These are phyloP conservation scores for Zoysia matrella DNA, from an alignment of 202 grass and related monocot genomes.

Conservation along the genomic window DNA sequence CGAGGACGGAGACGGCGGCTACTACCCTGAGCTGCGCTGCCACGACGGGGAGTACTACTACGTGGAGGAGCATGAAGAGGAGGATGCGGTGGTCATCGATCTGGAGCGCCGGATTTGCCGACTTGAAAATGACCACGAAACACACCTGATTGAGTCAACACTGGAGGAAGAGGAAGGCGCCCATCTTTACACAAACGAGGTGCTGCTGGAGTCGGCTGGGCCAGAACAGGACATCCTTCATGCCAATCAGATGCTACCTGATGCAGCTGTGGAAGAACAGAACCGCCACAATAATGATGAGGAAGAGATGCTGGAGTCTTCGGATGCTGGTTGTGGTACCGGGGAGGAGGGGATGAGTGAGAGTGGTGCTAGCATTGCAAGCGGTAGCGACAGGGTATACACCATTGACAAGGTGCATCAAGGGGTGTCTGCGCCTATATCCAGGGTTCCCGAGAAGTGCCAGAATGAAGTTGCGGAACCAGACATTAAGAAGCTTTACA, in stretches of 20 bases:
- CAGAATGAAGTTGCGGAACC: slow-evolving; percentile 43
- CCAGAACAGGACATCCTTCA: neutral
- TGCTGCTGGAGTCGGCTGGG: neutral
- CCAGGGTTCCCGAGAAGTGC: slow-evolving; percentile 55
- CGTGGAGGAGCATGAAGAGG: slow-evolving; percentile 42
- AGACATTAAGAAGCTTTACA: slow-evolving; percentile 90
- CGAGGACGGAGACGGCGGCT: slow-evolving; percentile 16
- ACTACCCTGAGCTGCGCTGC: slow-evolving; percentile 59
- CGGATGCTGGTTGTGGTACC: slow-evolving; percentile 19
- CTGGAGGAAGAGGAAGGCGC: slow-evolving; percentile 48
- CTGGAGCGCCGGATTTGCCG: slow-evolving; percentile 61
- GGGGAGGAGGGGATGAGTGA: slow-evolving; percentile 32
- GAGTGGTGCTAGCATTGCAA: slow-evolving; percentile 27
- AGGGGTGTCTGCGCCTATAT: slow-evolving; percentile 36
- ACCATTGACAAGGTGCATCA: slow-evolving; percentile 77
- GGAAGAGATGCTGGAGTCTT: slow-evolving; percentile 43
- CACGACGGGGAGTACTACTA: slow-evolving; percentile 59
- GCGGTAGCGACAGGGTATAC: slow-evolving; percentile 70
- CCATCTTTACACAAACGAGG: slow-evolving; percentile 33
- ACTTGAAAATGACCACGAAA: slow-evolving; percentile 53
- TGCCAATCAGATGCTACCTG: slow-evolving; percentile 34
- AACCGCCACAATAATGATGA: slow-evolving; percentile 27
- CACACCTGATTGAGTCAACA: slow-evolving; percentile 36
- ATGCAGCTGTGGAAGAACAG: slow-evolving; percentile 28
- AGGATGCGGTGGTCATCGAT: slow-evolving; percentile 47